Conservation (phyloP, 352 stramenopile species). For the Globisporangium splendens region DNA sequence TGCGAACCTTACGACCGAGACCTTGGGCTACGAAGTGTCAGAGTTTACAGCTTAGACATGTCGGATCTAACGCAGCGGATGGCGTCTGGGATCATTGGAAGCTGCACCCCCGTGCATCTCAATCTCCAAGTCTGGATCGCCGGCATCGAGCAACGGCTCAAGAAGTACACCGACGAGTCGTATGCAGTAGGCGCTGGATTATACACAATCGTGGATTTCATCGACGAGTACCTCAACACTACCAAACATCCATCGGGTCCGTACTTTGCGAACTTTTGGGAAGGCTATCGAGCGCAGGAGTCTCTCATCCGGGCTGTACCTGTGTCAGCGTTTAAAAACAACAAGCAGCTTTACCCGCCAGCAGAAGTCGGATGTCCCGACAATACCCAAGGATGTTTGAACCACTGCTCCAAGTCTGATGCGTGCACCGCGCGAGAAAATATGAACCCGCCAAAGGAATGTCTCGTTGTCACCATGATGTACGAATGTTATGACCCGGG, state of each 20-base stretch:
- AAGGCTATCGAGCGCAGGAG: constrained; percentile 31
- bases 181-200: constrained; percentile 19
- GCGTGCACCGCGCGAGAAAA: constrained; percentile 30
- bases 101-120: constrained; percentile 31
- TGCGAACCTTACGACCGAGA: constrained; percentile 25
- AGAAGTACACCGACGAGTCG: constrained; percentile 28
- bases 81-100: constrained; percentile 14
- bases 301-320: constrained; percentile 14
- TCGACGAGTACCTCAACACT: constrained; percentile 14
- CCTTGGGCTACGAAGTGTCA: constrained; percentile 19
- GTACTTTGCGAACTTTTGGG: constrained; percentile 39
- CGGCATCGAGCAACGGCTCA: constrained; percentile 5
- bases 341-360: constrained; percentile 15
- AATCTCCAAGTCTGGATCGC: constrained; percentile 36
- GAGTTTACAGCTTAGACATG: background rate
- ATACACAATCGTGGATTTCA: constrained; percentile 40
- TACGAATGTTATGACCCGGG: constrained; percentile 20
- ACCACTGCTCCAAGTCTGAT: constrained; percentile 29
- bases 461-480: constrained; percentile 37
- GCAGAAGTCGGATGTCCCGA: constrained; percentile 15
- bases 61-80: constrained; percentile 26
- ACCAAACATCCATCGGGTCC: constrained; percentile 7
- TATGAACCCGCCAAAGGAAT: constrained; percentile 17
- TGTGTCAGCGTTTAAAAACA: constrained; percentile 8
- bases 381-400: constrained; percentile 24